Evolutionary conservation across 2,329 filamentous ascomycete genomes (phyloP).

Genomic region (Allantophomopsis cytisporea): DNA sequence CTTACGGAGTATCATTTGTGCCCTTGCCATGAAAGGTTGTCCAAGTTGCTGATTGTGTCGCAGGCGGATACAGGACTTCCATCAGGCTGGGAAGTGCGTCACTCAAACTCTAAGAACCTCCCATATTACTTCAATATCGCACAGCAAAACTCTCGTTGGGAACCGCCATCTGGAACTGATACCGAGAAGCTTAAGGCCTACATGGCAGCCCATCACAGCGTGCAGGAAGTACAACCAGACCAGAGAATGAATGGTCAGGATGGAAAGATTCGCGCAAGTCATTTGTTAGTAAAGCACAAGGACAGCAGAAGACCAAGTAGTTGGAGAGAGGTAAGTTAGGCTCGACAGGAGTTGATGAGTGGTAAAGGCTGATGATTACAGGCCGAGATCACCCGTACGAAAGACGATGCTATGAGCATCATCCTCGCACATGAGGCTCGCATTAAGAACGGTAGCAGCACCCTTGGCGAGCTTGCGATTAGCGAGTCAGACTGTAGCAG

Average conservation of each 20-base stretch:
- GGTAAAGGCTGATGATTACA: slow-evolving; percentile 13
- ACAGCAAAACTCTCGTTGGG: slow-evolving; percentile 88
- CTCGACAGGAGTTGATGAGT: neutral
- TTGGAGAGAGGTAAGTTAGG: slow-evolving; percentile 59
- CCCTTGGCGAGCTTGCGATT: slow-evolving; percentile 71
- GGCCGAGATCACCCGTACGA: slow-evolving; percentile 73
- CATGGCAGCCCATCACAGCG: slow-evolving; percentile 80
- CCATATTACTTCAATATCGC: slow-evolving; percentile 94
- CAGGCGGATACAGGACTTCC: slow-evolving; percentile 71
- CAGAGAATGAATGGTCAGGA: slow-evolving; percentile 15
- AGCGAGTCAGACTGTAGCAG: slow-evolving; percentile 94
- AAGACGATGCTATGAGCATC: slow-evolving; percentile 73
- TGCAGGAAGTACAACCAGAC: slow-evolving; percentile 26
- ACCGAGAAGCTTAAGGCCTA: slow-evolving; percentile 85
- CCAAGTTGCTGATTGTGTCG: no score
- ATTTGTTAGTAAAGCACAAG: slow-evolving; percentile 86
- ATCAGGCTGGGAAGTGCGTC: slow-evolving; percentile 84
- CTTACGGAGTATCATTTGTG: no score
- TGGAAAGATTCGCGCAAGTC: slow-evolving; percentile 86
- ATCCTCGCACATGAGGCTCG: slow-evolving; percentile 61
- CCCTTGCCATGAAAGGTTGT: no score
- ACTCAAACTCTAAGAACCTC: slow-evolving; percentile 96
- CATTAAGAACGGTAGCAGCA: slow-evolving; percentile 56
- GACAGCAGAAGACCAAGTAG: slow-evolving; percentile 81
- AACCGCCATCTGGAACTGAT: slow-evolving; percentile 78